Evolutionary conservation across 352 stramenopile genomes (phyloP).

Genomic region (Globisporangium polare): DNA sequence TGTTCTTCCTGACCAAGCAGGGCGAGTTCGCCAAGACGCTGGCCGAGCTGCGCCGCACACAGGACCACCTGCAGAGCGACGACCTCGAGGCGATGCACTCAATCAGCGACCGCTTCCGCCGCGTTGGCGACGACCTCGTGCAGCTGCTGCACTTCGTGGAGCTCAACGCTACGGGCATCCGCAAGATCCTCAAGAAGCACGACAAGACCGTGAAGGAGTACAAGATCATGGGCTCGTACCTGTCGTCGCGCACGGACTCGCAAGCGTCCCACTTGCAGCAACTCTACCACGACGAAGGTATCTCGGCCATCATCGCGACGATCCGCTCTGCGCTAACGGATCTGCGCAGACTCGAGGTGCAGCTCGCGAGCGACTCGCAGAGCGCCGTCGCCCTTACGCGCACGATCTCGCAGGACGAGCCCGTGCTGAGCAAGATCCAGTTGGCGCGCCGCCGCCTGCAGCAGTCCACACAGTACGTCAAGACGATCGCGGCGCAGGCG

Average conservation of each 20-base stretch:
- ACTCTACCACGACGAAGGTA: constrained; percentile 83
- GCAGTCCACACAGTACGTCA: constrained; percentile 83
- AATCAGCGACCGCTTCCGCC: constrained; percentile 58
- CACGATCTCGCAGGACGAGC: constrained; percentile 73
- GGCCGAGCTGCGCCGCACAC: constrained; percentile 40
- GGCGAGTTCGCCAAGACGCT: constrained; percentile 79
- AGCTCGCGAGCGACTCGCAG: constrained; percentile 11
- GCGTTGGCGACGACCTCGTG: constrained; percentile 77
- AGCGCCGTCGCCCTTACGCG: constrained; percentile 22
- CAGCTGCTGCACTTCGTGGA: constrained; percentile 83
- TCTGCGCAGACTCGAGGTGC: constrained; percentile 49
- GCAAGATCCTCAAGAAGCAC: constrained; percentile 90
- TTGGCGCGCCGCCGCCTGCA: constrained; percentile 61
- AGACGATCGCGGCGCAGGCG: constrained; percentile 74
- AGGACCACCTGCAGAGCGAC: constrained; percentile 28
- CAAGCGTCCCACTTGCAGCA: constrained; percentile 83
- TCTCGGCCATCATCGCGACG: constrained; percentile 85
- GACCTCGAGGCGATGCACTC: constrained; percentile 71
- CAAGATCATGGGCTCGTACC: constrained; percentile 86
- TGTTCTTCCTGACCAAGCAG: constrained; percentile 85
- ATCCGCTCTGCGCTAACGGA: constrained; percentile 68
- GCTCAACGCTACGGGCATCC: constrained; percentile 83
- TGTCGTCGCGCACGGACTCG: constrained; percentile 76
- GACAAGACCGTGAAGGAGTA: constrained; percentile 80
- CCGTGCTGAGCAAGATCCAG: constrained; percentile 67